Evolutionary conservation across 176 grass and related monocot genomes (phyloP).

Genomic region (Musa beccarii): DNA sequence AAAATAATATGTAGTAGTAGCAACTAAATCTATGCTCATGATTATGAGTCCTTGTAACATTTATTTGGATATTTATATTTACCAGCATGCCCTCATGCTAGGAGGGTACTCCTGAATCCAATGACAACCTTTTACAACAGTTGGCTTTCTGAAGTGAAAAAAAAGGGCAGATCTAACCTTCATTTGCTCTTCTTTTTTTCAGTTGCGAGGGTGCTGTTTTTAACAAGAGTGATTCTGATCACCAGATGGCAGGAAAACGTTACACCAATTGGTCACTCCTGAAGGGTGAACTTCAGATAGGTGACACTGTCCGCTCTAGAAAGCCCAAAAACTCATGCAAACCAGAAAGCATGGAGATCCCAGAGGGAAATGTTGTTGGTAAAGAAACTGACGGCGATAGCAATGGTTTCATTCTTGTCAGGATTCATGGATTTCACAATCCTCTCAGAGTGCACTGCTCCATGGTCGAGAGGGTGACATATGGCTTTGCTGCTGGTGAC

Average conservation of each 20-base stretch:
- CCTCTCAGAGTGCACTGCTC: conserved; percentile 60
- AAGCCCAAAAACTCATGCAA: conserved; percentile 68
- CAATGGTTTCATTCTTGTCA: conserved; percentile 58
- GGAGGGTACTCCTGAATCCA: too few species aligned
- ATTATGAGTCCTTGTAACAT: too few species aligned
- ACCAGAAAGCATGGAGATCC: conserved; percentile 69
- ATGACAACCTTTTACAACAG: too few species aligned
- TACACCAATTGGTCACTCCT: conserved; percentile 55
- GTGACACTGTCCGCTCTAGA: conserved; percentile 68
- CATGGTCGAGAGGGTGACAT: conserved; percentile 56
- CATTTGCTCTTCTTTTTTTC: neutral
- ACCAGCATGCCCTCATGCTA: too few species aligned
- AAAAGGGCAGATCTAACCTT: neutral
- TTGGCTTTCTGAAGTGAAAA: too few species aligned
- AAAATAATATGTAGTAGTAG: too few species aligned
- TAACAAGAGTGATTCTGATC: conserved; percentile 31
- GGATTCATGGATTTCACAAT: conserved; percentile 60
- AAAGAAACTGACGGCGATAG: conserved; percentile 45
- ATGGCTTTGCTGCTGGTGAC: conserved; percentile 65
- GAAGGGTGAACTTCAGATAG: conserved; percentile 66
- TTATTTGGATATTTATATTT: too few species aligned
- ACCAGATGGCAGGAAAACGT: conserved; percentile 23
- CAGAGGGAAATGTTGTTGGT: conserved; percentile 84
- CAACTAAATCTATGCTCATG: too few species aligned
- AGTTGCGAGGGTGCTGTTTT: conserved; percentile 45